Evolutionary conservation across 2,329 filamentous ascomycete species (phyloP).

Genomic region (Trichoderma koningii): DNA sequence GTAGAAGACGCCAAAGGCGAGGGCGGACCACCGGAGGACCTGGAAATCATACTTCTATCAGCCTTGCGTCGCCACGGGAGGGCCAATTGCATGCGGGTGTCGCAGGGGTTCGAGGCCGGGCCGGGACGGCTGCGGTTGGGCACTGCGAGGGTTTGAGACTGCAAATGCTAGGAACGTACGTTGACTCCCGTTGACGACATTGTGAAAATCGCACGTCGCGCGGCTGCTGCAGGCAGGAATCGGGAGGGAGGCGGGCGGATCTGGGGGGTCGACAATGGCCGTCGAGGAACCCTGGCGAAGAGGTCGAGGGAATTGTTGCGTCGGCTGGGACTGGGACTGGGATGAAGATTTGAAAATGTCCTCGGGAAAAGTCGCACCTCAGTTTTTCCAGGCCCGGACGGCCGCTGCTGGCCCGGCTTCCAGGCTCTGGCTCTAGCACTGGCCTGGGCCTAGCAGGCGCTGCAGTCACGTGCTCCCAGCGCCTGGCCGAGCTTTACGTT

Average conservation of each 20-base stretch:
- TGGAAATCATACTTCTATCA: conserved; percentile 48
- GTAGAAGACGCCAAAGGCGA: conserved; percentile 90
- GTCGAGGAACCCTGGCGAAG: conserved; percentile 50
- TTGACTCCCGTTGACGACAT: conserved; percentile 72
- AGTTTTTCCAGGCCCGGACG: conserved; percentile 44
- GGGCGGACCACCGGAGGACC: conserved; percentile 96
- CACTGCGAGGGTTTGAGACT: conserved; percentile 11
- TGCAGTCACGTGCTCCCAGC: conserved; percentile 24
- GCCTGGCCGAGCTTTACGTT: background rate
- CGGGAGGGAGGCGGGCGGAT: conserved; percentile 39
- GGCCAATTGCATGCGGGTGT: conserved; percentile 23
- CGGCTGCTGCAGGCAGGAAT: conserved; percentile 43
- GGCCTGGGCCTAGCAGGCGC: background rate
- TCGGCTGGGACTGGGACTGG: conserved; percentile 34
- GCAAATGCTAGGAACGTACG: conserved; percentile 47
- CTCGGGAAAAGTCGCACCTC: conserved; percentile 50
- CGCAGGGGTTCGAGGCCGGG: conserved; percentile 19
- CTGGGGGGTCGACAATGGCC: conserved; percentile 44
- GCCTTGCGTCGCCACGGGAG: conserved; percentile 25
- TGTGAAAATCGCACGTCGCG: conserved; percentile 49
- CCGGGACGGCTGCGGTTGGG: conserved; percentile 30
- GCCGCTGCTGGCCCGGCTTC: conserved; percentile 42
- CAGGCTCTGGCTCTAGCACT: conserved; percentile 10
- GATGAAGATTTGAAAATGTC: conserved; percentile 46
- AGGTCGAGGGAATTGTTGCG: conserved; percentile 45